phyloP scores from a whole-genome alignment of 768 basidiomycete genomes.

The Exidia glandulosa region DNA sequence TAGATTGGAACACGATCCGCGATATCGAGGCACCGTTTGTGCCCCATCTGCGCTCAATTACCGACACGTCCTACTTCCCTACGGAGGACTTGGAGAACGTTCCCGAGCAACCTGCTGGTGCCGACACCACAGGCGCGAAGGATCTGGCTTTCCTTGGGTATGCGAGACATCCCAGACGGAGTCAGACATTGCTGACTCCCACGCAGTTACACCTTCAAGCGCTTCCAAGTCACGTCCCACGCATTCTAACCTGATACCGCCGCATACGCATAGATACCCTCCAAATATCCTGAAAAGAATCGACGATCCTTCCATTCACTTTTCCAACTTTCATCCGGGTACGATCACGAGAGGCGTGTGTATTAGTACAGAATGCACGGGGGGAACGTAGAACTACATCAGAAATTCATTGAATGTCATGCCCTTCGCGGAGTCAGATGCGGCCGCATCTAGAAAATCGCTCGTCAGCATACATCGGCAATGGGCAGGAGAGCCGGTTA shows the following conservation, averaged over 20 bases:
- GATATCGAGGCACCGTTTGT: constrained; percentile 92
- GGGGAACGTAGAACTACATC: too few species aligned
- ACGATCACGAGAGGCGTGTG: neutral
- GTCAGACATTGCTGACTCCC: neutral
- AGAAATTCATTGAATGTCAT: neutral
- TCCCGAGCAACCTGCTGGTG: constrained; percentile 32
- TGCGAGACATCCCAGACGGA: constrained; percentile 5
- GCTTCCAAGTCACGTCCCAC: constrained; percentile 54
- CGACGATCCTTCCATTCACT: too few species aligned
- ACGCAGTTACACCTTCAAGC: constrained; percentile 66
- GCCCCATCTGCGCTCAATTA: constrained; percentile 86
- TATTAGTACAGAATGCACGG: neutral
- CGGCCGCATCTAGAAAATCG: neutral
- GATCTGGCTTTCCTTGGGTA: constrained; percentile 52
- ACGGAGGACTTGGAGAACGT: constrained; percentile 85
- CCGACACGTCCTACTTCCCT: constrained; percentile 97
- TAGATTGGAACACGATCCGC: constrained; percentile 84
- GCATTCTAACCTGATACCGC: constrained; percentile 28
- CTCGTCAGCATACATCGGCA: neutral
- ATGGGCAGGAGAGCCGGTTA: neutral
- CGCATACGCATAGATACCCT: neutral
- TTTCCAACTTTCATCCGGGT: too few species aligned
- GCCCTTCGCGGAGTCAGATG: neutral
- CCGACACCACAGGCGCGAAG: constrained; percentile 32
- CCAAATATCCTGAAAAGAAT: too few species aligned